Conservation (phyloP, 2,329 filamentous ascomycete species). For the Aspergillus proliferans region DNA sequence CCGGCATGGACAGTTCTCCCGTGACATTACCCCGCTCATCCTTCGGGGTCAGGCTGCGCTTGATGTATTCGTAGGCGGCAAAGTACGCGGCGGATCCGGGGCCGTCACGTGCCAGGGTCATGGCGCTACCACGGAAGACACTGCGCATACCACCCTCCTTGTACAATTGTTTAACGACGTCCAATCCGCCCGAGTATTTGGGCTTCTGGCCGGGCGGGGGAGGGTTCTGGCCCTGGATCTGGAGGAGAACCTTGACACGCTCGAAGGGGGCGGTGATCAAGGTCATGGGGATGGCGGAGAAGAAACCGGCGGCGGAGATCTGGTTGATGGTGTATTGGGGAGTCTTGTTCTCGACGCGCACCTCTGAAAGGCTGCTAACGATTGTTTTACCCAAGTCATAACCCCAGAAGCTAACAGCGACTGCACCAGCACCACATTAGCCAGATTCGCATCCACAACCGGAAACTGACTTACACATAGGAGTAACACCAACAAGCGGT, state of each 20-base stretch:
- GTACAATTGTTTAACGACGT: slow-evolving; percentile 92
- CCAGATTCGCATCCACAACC: background rate
- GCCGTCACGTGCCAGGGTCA: slow-evolving; percentile 88
- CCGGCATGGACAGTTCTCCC: slow-evolving; percentile 72
- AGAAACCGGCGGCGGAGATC: slow-evolving; percentile 88
- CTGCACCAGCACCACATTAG: slow-evolving; percentile 27
- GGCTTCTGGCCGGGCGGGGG: slow-evolving; percentile 86
- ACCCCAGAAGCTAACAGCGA: slow-evolving; percentile 65
- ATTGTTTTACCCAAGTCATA: slow-evolving; percentile 94
- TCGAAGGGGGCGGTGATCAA: slow-evolving; percentile 98
- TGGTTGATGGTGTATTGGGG: slow-evolving; percentile 74
- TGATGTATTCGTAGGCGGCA: slow-evolving; percentile 93
- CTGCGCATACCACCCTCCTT: slow-evolving; percentile 80
- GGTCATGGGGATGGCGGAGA: slow-evolving; percentile 96
- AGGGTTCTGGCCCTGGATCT: slow-evolving; percentile 88
- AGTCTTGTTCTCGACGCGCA: slow-evolving; percentile 54
- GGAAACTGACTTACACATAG: slow-evolving; percentile 74
- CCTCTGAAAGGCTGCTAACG: slow-evolving; percentile 62
- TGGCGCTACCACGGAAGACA: slow-evolving; percentile 84
- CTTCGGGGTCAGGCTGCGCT: slow-evolving; percentile 75
- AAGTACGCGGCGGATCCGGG: slow-evolving; percentile 95
- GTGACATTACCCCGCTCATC: slow-evolving; percentile 67
- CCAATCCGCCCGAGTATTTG: slow-evolving; percentile 76
- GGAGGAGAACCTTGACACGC: slow-evolving; percentile 95
- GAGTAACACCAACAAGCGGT: slow-evolving; percentile 89